Percentiles rank a stretch among this genome's conserved stretches.
phyloP scores from a whole-genome alignment of 2,329 filamentous ascomycete species.

The Curvularia sp. region DNA sequence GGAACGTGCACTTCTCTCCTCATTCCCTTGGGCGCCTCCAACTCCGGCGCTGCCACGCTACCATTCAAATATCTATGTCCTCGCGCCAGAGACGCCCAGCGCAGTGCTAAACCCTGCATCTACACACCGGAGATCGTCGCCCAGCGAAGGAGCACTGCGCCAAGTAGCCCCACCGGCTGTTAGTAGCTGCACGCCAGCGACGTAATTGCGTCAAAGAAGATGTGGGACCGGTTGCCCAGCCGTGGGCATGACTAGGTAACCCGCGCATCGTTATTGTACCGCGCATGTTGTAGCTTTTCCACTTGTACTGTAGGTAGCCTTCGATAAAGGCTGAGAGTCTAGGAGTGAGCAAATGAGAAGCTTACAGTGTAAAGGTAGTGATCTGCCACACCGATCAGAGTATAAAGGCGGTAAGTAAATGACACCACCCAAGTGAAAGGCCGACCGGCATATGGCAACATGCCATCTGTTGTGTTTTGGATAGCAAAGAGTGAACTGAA shows the following conservation, averaged over 20 bases:
- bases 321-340: slow-evolving; percentile 58
- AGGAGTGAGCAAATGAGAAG: no score
- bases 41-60: slow-evolving; percentile 28
- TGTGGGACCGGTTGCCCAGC: slow-evolving; percentile 61
- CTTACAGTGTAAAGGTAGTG: slow-evolving; percentile 54
- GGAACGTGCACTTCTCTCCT: slow-evolving; percentile 41
- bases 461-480: slow-evolving; percentile 54
- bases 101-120: slow-evolving; percentile 51
- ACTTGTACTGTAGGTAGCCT: slow-evolving; percentile 58
- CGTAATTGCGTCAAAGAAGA: slow-evolving; percentile 53
- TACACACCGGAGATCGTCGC: slow-evolving; percentile 42
- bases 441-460: slow-evolving; percentile 60
- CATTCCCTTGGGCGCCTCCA: slow-evolving; percentile 43
- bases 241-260: slow-evolving; percentile 60
- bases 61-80: slow-evolving; percentile 29
- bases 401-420: slow-evolving; percentile 65
- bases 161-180: slow-evolving; percentile 50
- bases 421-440: slow-evolving; percentile 53
- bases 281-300: slow-evolving; percentile 58
- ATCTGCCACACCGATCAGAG: slow-evolving; percentile 56
- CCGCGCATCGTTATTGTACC: slow-evolving; percentile 58
- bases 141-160: slow-evolving; percentile 48
- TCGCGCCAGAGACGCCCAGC: slow-evolving; percentile 50
- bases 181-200: slow-evolving; percentile 53
- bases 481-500: slow-evolving; percentile 58